A percentile compares a stretch with the other conserved stretches of the same genome.
phyloP scores from a whole-genome alignment of 305 asterid species.

The Plantago coronopus region DNA sequence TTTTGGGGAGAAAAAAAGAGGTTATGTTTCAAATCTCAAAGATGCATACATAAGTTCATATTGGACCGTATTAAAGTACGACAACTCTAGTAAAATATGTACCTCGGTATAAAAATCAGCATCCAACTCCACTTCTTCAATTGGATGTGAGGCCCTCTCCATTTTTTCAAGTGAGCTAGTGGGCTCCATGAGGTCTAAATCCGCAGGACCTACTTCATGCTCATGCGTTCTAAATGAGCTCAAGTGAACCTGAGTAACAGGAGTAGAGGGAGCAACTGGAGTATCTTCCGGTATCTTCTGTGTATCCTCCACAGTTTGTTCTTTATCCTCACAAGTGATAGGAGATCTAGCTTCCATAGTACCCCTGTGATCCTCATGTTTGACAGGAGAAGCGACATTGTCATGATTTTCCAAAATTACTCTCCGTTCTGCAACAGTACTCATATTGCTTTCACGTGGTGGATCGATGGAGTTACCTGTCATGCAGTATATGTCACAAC shows the following conservation, averaged over 20 bases:
- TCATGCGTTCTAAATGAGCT: conserved; percentile 39
- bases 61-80: neutral
- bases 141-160: conserved; percentile 28
- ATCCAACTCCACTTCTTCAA: conserved; percentile 35
- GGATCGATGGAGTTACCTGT: conserved; percentile 43
- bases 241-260: conserved; percentile 31
- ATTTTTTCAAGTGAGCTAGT: conserved; percentile 34
- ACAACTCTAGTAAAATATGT: neutral
- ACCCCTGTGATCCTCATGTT: conserved; percentile 27
- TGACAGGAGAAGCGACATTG: conserved; percentile 25
- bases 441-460: conserved; percentile 24
- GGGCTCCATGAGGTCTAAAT: conserved; percentile 32
- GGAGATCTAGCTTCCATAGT: conserved; percentile 29
- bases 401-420: conserved; percentile 21
- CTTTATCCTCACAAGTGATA: neutral
- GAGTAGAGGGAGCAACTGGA: conserved; percentile 65
- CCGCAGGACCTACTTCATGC: conserved; percentile 31
- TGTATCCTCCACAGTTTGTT: neutral
- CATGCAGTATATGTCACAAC: conserved; percentile 17
- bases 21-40: too few species aligned
- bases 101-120: neutral
- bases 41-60: too few species aligned
- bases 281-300: conserved; percentile 33
- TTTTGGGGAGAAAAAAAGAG: too few species aligned
- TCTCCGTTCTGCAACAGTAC: conserved; percentile 20